Base-by-base conservation (phyloP, 495 filamentous ascomycete species). In the Thermothielavioides terrestris region DNA sequence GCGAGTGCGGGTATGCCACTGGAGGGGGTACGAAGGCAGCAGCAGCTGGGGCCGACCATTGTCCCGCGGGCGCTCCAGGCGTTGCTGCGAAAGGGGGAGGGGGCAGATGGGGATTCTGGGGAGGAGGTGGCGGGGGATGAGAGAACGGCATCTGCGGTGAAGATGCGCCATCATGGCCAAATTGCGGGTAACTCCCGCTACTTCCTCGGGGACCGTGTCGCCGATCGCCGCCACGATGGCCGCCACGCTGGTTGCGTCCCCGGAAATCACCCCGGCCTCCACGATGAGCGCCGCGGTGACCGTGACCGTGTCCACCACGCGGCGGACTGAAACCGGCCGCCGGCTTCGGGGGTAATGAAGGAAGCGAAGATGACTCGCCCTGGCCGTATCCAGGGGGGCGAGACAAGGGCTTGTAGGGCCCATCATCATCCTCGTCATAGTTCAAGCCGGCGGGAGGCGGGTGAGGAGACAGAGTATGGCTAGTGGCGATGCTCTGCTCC, bases 341-440 rank as follows among this genome's bases (percentile, higher is more conserved):
- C 7, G 54, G 57, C 35, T 46, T 60, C 7, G 54, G 57, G 63
- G 69, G 43, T 68, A 72, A 52, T 60, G 70, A 65, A 38, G 64
- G 59, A 67, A 73, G 55, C 63, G 68, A 65, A 20, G 64, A 48
- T 41, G 51, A 48, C n/a, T 42, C 62, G 42, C 52, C 73, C 42
- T 59, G 64, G 4, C 63, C 80, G 41, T 78, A 73, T 15, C 75
- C 76, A 2, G 72, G 57, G 38, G 85, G 86, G 22, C 86, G 73
- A 27, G 80, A 59, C 31, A 90, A 70, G 26, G 84, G 84, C 46
- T 77, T 82, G 66, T 89, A 90, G 15, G 75, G 73, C 1, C 76
- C 77, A 53, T 82, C 82, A 21, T 85, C 81, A 37, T 84, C 80
- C 14, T 85, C 80, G 49, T 84, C 80, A 49, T 75, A 73, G 20